Evolutionary conservation across 306 rosid species (phyloP).

Genomic region (Malus domestica): DNA sequence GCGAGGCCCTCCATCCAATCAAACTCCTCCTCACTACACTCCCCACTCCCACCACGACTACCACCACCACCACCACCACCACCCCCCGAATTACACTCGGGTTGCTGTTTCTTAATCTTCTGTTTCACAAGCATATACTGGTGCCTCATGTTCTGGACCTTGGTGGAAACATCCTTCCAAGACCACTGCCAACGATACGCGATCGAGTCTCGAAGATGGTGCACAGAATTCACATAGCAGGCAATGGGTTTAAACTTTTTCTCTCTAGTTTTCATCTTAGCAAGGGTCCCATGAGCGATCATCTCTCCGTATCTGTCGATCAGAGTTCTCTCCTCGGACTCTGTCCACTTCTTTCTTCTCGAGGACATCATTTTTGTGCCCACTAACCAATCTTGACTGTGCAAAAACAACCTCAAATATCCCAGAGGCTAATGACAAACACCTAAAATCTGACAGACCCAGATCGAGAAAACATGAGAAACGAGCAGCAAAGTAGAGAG

Average conservation of each 20-base stretch:
- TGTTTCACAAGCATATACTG: constrained; percentile 92
- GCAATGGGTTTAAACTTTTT: constrained; percentile 87
- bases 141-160: constrained; percentile 98
- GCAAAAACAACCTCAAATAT: constrained; percentile 23
- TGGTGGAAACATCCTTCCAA: constrained; percentile 95
- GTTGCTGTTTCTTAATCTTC: constrained; percentile 69
- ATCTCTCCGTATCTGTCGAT: constrained; percentile 79
- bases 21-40: constrained; percentile 57
- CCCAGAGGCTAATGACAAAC: background rate
- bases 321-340: constrained; percentile 89
- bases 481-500: background rate
- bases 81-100: constrained; percentile 24
- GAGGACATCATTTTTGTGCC: constrained; percentile 53
- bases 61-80: constrained; percentile 6
- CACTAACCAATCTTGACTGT: background rate
- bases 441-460: constrained; percentile 21
- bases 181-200: constrained; percentile 94
- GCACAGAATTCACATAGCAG: constrained; percentile 74
- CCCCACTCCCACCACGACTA: constrained; percentile 25
- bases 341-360: constrained; percentile 96
- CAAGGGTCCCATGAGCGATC: constrained; percentile 71
- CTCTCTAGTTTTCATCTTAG: constrained; percentile 90
- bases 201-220: constrained; percentile 57
- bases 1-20: constrained; percentile 87
- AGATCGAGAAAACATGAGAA: constrained; percentile 24